phyloP scores from a whole-genome alignment of 2,329 filamentous ascomycete genomes.

The Hypomyces rosellus region DNA sequence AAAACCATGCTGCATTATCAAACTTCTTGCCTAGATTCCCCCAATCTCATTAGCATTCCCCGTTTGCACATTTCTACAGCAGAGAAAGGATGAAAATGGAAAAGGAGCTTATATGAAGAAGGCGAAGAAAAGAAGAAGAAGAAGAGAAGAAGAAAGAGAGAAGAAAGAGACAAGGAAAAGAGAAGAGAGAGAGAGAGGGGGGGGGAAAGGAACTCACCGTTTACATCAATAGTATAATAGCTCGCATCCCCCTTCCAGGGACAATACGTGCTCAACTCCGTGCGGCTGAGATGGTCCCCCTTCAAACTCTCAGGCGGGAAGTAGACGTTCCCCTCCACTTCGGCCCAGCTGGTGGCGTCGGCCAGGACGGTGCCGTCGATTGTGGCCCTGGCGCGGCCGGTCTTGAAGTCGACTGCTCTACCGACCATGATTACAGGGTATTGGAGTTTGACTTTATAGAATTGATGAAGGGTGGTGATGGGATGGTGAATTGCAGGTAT shows the following conservation, averaged over 20 bases:
- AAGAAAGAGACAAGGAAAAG: not conserved
- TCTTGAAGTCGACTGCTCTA: conserved; percentile 13
- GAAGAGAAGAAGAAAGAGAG: not conserved
- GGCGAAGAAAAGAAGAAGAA: too few relatives aligned
- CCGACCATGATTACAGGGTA: conserved; percentile 2
- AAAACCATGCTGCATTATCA: conserved; percentile 54
- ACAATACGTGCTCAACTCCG: conserved; percentile 43
- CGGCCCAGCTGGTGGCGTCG: conserved; percentile 42
- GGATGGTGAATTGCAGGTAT: too few relatives aligned
- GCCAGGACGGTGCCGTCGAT: conserved; percentile 45
- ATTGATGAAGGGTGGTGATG: not conserved
- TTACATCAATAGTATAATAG: conserved; percentile 48
- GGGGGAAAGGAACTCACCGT: conserved; percentile 31
- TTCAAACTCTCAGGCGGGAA: conserved; percentile 42
- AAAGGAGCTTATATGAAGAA: too few relatives aligned
- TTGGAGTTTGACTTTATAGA: not conserved
- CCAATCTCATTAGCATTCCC: not conserved
- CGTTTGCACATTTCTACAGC: not conserved
- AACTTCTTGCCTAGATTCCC: conserved; percentile 34
- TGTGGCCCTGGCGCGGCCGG: conserved; percentile 35
- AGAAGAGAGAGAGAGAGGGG: too few relatives aligned
- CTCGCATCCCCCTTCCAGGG: conserved; percentile 52
- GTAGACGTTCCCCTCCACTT: conserved; percentile 55
- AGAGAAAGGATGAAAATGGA: not conserved
- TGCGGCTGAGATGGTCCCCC: conserved; percentile 37